Percentiles rank a stretch among this genome's conserved stretches.
phyloP scores from a whole-genome alignment of 768 basidiomycete genomes.

The Xerocomellus intermedius region DNA sequence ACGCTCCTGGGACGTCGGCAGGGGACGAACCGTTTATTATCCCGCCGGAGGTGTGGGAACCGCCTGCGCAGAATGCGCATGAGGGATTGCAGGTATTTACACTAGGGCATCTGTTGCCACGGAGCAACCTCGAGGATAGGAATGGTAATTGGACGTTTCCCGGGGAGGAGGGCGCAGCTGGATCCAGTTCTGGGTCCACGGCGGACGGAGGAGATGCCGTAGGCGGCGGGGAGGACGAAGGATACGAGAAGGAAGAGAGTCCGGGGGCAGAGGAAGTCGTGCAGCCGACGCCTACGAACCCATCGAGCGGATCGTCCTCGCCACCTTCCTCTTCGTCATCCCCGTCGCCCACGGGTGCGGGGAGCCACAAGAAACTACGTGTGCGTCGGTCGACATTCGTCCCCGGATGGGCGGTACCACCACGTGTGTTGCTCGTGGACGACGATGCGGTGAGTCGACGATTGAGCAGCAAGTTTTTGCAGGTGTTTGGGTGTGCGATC shows the following conservation, averaged over 20 bases:
- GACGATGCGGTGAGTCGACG: constrained; percentile 91
- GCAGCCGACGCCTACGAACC: constrained; percentile 37
- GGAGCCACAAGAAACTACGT: constrained; percentile 47
- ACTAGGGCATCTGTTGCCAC: constrained; percentile 71
- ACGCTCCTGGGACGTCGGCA: constrained; percentile 22
- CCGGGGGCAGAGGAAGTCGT: constrained; percentile 39
- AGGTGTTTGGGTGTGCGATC: constrained; percentile 92
- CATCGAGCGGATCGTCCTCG: constrained; percentile 14
- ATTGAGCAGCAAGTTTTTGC: constrained; percentile 88
- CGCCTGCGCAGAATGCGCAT: constrained; percentile 38
- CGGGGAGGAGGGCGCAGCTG: constrained; percentile 19
- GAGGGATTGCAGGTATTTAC: constrained; percentile 80
- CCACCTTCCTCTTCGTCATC: constrained; percentile 16
- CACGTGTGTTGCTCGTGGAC: constrained; percentile 89
- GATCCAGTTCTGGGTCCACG: constrained; percentile 6
- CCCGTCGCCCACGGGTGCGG: constrained; percentile 8
- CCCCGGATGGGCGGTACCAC: constrained; percentile 89
- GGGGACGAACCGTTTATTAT: constrained; percentile 30
- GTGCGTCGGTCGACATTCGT: constrained; percentile 79
- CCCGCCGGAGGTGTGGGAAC: constrained; percentile 27
- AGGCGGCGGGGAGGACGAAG: constrained; percentile 20
- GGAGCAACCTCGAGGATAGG: constrained; percentile 46
- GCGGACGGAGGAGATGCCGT: constrained; percentile 25
- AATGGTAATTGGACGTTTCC: constrained; percentile 66
- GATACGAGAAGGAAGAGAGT: constrained; percentile 27